Base-by-base conservation (phyloP, 106 monocot genomes). In the Acanthochlamys bracteata region DNA sequence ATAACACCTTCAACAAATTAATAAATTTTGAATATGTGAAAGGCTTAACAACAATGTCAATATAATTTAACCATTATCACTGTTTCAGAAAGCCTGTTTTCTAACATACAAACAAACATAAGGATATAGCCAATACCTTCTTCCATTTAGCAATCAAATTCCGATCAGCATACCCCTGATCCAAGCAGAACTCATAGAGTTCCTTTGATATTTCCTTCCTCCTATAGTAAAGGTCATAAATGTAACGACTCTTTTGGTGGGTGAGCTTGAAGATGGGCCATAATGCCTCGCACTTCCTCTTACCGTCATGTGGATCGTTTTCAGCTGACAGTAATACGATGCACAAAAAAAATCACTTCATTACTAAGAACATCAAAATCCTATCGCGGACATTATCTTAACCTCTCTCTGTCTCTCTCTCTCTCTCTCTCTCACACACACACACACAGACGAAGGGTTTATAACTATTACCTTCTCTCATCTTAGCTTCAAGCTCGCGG, bases 61-160 rank as follows among this genome's bases (percentile, higher is more conserved):
- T 33, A 33, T 33, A 33, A 33, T 33, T 6, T 33, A 33, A 33
- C 1, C n/a, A n/a, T n/a, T 33, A 6, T 6, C 1, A 33, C 1
- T 6, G 33, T 33, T 33, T 6, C 4, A 1, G 6, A 3, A 33
- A 33, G 33, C 33, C 1, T 3, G 33, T 33, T 33, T 33, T 33
- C 6, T 1, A 33, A 33, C 33, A 33, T 33, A 33, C 4, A 33
- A 49, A 2, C 49, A 9, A 13, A 7, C 43, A 10, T 1, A 49
- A 49, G 49, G 3, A 14, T 12, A 49, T 49, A 49, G 9, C 49
- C 10, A 1, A 49, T 49, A 92, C 92, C 87, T 96, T 96, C 71
- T 96, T 90, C 95, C 95, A 90, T 66, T 96, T 96, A n/a, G 88
- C 95, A 60, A 96, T 88, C 55, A 96, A 41, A 82, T 90, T 96